phyloP scores from a whole-genome alignment of 768 basidiomycete species.

The Lentinula sp. region DNA sequence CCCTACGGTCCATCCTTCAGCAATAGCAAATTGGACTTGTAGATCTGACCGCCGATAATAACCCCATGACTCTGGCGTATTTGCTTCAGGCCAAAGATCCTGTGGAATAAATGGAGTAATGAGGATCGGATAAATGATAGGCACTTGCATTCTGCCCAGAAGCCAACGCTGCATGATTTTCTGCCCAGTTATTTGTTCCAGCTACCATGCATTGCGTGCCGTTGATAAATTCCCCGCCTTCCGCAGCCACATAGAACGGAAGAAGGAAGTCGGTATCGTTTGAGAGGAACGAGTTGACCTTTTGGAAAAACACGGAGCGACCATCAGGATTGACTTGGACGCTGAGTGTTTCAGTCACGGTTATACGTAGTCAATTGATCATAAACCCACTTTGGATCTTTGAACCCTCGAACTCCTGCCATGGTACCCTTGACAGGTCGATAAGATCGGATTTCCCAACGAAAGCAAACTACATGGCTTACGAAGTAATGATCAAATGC shows the following conservation, averaged over 20 bases:
- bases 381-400: constrained; percentile 5
- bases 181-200: constrained; percentile 2
- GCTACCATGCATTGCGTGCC: constrained; percentile 5
- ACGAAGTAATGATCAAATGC: constrained; percentile 10
- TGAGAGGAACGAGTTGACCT: constrained; percentile 1
- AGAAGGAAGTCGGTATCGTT: constrained; percentile 7
- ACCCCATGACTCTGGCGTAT: constrained; percentile 2
- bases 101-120: neutral
- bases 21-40: constrained; percentile 6
- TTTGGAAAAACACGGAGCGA: constrained; percentile 4
- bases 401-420: constrained; percentile 7
- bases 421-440: neutral
- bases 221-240: constrained; percentile 6
- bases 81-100: constrained; percentile 5
- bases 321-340: constrained; percentile 6
- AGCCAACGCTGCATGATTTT: constrained; percentile 5
- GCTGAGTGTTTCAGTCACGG: neutral
- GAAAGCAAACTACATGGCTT: neutral
- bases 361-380: neutral
- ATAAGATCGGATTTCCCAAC: neutral
- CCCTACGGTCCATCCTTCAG: constrained; percentile 6
- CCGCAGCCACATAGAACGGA: constrained; percentile 1
- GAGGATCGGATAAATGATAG: neutral
- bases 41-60: constrained; percentile 2
- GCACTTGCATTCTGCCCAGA: constrained; percentile 4